phyloP scores from a whole-genome alignment of 2,329 filamentous ascomycete species.

The Ophiostoma sp. region DNA sequence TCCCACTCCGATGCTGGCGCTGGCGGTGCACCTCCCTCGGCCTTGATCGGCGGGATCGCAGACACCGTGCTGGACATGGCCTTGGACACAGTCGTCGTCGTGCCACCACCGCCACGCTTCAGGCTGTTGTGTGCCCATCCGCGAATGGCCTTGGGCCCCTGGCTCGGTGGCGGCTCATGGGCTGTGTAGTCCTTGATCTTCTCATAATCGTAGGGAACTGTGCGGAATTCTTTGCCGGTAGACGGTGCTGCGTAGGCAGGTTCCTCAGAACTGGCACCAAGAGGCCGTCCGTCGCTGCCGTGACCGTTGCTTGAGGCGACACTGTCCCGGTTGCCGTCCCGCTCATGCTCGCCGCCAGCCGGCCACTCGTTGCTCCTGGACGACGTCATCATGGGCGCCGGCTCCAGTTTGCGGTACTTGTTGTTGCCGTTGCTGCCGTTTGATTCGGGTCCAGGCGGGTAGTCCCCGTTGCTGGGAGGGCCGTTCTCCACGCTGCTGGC shows the following conservation, averaged over 20 bases:
- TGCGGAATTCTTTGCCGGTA: conserved; percentile 49
- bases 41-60: not conserved
- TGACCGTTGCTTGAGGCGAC: conserved; percentile 18
- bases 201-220: conserved; percentile 56
- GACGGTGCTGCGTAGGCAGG: not conserved
- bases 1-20: not conserved
- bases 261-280: not conserved
- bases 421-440: conserved; percentile 23
- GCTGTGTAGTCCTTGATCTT: conserved; percentile 60
- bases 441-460: not conserved
- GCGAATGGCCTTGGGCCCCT: conserved; percentile 57
- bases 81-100: conserved; percentile 9
- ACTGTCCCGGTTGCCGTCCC: not conserved
- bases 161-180: conserved; percentile 55
- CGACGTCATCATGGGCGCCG: conserved; percentile 45
- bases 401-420: conserved; percentile 60
- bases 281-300: not conserved
- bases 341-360: not conserved
- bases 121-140: conserved; percentile 56
- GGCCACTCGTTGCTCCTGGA: conserved; percentile 17
- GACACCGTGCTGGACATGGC: conserved; percentile 11
- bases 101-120: conserved; percentile 34
- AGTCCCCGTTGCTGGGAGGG: conserved; percentile 4
- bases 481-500: not conserved
- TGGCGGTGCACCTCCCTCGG: not conserved